Evolutionary conservation across 1,139 yeast genomes (phyloP).

Genomic region (Kurtzmaniella quercitrusa): DNA sequence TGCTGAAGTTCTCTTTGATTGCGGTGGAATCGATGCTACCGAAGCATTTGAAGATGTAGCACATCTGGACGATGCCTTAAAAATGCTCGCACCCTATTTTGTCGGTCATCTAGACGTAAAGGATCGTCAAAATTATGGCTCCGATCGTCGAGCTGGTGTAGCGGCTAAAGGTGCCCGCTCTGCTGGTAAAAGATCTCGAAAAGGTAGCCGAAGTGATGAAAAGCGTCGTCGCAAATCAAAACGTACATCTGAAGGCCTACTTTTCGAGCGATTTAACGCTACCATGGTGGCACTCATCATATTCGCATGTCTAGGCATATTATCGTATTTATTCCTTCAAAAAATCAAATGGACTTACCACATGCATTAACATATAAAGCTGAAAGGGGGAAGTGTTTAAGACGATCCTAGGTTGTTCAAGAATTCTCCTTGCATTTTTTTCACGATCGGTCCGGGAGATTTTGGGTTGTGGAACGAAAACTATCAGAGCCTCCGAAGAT

Average conservation of each 20-base stretch:
- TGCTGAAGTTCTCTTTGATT: slow-evolving; percentile 59
- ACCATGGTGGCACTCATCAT: slow-evolving; percentile 17
- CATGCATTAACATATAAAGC: background rate
- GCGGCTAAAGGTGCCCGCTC: slow-evolving; percentile 8
- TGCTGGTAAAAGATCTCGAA: slow-evolving; percentile 1
- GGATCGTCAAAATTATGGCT: slow-evolving; percentile 16
- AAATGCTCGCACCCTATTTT: slow-evolving; percentile 36
- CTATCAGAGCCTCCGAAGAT: too few species aligned
- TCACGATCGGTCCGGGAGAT: too few species aligned
- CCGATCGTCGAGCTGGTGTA: slow-evolving; percentile 5
- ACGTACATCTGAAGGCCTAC: background rate
- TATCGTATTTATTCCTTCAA: slow-evolving; percentile 26
- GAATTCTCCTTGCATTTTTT: too few species aligned
- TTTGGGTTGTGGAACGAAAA: too few species aligned
- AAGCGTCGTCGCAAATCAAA: slow-evolving; percentile 12
- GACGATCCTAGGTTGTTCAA: too few species aligned
- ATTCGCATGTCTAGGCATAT: slow-evolving; percentile 23
- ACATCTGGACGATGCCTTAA: slow-evolving; percentile 42
- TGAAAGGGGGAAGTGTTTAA: too few species aligned
- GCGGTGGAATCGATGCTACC: slow-evolving; percentile 74
- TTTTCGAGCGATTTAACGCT: slow-evolving; percentile 7
- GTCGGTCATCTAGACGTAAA: slow-evolving; percentile 27
- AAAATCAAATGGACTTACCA: slow-evolving; percentile 22
- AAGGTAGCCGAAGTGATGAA: slow-evolving; percentile 10
- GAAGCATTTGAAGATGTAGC: slow-evolving; percentile 52